Conservation (phyloP, 2,329 filamentous ascomycete genomes). For the Rachicladosporium sp. region DNA sequence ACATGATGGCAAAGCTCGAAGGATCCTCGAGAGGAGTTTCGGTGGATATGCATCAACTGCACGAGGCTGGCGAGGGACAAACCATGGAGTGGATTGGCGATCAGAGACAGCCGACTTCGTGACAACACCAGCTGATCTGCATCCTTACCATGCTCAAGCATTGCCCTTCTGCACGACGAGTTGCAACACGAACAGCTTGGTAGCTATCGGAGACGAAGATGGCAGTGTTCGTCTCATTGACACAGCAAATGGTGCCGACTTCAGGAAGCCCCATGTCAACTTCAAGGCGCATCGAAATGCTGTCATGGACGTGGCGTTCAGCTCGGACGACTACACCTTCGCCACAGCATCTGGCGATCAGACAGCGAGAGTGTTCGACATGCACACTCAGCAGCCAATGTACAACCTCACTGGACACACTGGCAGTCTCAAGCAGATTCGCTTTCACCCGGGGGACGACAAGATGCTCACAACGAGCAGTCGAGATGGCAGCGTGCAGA, state of each 20-base stretch:
- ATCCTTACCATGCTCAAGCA: slow-evolving; percentile 37
- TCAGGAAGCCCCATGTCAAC: slow-evolving; percentile 44
- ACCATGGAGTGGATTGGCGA: slow-evolving; percentile 42
- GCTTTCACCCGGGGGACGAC: slow-evolving; percentile 75
- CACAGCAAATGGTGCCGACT: slow-evolving; percentile 41
- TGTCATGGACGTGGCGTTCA: slow-evolving; percentile 60
- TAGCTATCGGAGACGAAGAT: slow-evolving; percentile 60
- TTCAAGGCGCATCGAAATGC: slow-evolving; percentile 58
- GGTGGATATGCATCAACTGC: slow-evolving; percentile 30
- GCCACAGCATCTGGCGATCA: slow-evolving; percentile 65
- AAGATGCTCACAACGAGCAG: slow-evolving; percentile 84
- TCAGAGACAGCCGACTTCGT: slow-evolving; percentile 49
- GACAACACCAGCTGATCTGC: slow-evolving; percentile 41
- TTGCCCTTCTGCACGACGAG: slow-evolving; percentile 55
- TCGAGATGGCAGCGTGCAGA: slow-evolving; percentile 76
- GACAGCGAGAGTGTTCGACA: slow-evolving; percentile 56
- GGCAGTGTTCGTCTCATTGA: slow-evolving; percentile 54
- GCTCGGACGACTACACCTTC: slow-evolving; percentile 51
- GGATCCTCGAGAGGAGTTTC: slow-evolving; percentile 34
- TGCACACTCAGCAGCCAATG: slow-evolving; percentile 45
- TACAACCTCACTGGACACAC: slow-evolving; percentile 46
- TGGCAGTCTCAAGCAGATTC: slow-evolving; percentile 77
- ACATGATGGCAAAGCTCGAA: slow-evolving; percentile 22
- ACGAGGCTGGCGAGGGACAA: slow-evolving; percentile 25
- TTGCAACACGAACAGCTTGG: slow-evolving; percentile 56